Evolutionary conservation across 441 rosid genomes (phyloP).

Genomic region (Raphanus hybrid): DNA sequence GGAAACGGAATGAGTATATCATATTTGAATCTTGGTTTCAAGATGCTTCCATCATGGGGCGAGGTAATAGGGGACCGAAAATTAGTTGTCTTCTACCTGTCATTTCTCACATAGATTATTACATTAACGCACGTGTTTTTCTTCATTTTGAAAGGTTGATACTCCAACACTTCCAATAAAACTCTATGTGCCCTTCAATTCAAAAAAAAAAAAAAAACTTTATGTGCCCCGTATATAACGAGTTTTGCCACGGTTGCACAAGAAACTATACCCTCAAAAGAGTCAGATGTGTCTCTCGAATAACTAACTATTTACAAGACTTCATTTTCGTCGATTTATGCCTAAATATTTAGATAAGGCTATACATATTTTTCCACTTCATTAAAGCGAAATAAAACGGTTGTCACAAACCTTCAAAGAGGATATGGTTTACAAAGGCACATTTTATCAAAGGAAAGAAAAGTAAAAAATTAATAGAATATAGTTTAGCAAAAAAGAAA

Average conservation of each 20-base stretch:
- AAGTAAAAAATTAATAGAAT: background rate
- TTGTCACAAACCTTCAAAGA: background rate
- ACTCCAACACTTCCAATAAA: constrained; percentile 7
- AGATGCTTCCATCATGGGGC: constrained; percentile 33
- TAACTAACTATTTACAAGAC: background rate
- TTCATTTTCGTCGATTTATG: background rate
- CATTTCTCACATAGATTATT: constrained; percentile 28
- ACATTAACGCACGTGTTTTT: constrained; percentile 30
- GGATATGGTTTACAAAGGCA: background rate
- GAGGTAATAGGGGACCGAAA: constrained; percentile 7
- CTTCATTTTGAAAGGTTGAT: constrained; percentile 11
- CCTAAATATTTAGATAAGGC: background rate
- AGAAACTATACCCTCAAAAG: constrained; percentile 20
- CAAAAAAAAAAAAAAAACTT: no score
- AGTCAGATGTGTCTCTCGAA: background rate
- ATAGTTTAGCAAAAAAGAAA: no score
- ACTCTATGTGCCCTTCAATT: no score
- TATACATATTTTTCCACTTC: background rate
- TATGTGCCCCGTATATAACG: background rate
- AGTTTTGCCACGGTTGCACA: background rate
- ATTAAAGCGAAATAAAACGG: background rate
- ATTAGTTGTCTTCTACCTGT: constrained; percentile 26
- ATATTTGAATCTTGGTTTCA: background rate
- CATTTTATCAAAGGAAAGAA: background rate
- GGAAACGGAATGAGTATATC: no score